These are phyloP conservation scores for Hypoxylon sp. DNA, from an alignment of 2,329 filamentous ascomycete species.

Conservation along the genomic window DNA sequence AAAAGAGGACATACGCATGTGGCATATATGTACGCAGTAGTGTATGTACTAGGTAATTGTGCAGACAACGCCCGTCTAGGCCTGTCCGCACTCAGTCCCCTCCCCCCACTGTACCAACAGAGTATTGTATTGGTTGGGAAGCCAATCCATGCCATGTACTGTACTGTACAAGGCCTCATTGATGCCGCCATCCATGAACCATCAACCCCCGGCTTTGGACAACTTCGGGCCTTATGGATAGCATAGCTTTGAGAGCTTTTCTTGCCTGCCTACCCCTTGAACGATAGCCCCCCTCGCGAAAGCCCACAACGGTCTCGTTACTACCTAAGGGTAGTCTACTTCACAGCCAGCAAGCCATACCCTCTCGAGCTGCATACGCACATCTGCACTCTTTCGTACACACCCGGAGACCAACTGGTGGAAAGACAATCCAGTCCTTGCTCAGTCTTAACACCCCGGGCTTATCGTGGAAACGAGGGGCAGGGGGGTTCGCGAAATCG, in stretches of 20 bases:
- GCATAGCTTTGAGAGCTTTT: constrained; percentile 35
- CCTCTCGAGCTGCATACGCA: constrained; percentile 33
- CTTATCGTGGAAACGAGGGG: constrained; percentile 46
- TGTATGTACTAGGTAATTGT: constrained; percentile 29
- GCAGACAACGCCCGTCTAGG: constrained; percentile 30
- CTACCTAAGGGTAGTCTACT: constrained; percentile 35
- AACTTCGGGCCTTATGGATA: constrained; percentile 40
- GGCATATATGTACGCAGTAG: constrained; percentile 23
- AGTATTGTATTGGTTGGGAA: constrained; percentile 41
- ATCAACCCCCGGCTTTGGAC: constrained; percentile 40
- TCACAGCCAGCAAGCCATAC: constrained; percentile 31
- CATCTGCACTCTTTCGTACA: constrained; percentile 35
- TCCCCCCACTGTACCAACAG: constrained; percentile 41
- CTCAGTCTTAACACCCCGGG: constrained; percentile 39
- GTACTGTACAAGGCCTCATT: constrained; percentile 41
- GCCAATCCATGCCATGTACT: constrained; percentile 43
- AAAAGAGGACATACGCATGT: constrained; percentile 8
- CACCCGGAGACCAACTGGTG: constrained; percentile 39
- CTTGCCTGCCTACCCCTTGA: constrained; percentile 29
- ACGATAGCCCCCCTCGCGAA: constrained; percentile 37
- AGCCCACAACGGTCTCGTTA: constrained; percentile 38
- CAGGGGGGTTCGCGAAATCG: constrained; percentile 44
- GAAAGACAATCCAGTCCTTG: constrained; percentile 34
- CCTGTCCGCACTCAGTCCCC: constrained; percentile 31
- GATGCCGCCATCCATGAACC: constrained; percentile 44